phyloP scores from a whole-genome alignment of 371 early-diverging fungal species.

The Mucor piriformis region DNA sequence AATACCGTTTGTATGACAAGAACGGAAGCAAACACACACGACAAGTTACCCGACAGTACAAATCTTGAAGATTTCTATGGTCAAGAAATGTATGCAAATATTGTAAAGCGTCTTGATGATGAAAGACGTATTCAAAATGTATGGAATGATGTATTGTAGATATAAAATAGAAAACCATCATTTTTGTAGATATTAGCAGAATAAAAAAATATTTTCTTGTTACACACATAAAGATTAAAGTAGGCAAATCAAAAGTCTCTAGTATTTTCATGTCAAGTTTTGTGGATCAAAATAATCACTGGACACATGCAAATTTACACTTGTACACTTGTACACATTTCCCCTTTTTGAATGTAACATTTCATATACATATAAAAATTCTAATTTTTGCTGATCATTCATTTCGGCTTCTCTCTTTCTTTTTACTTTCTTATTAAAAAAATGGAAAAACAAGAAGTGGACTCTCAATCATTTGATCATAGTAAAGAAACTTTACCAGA shows the following conservation, averaged over 20 bases:
- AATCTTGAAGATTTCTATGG: conserved; percentile 47
- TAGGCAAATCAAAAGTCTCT: neutral
- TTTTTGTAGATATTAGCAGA: neutral
- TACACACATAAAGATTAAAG: neutral
- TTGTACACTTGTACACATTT: neutral
- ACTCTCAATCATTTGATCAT: neutral
- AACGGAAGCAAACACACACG: conserved; percentile 69
- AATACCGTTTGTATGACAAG: conserved; percentile 88
- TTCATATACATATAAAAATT: neutral
- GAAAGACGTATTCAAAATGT: conserved; percentile 9
- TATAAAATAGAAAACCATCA: neutral
- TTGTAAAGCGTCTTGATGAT: conserved; percentile 12
- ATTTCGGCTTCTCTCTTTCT: neutral
- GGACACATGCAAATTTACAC: neutral
- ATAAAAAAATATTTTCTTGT: neutral
- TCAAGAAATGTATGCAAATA: conserved; percentile 19
- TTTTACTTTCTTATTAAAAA: neutral
- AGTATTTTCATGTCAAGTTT: neutral
- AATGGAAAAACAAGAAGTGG: neutral
- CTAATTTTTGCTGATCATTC: neutral
- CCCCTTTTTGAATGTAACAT: neutral
- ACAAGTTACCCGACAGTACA: conserved; percentile 38
- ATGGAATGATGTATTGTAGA: conserved; percentile 29
- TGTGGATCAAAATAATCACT: neutral
- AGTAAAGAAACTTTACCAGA: neutral